These are phyloP conservation scores for Candida khao-thaluensis DNA, from an alignment of 805 yeast genomes.

Conservation along the genomic window DNA sequence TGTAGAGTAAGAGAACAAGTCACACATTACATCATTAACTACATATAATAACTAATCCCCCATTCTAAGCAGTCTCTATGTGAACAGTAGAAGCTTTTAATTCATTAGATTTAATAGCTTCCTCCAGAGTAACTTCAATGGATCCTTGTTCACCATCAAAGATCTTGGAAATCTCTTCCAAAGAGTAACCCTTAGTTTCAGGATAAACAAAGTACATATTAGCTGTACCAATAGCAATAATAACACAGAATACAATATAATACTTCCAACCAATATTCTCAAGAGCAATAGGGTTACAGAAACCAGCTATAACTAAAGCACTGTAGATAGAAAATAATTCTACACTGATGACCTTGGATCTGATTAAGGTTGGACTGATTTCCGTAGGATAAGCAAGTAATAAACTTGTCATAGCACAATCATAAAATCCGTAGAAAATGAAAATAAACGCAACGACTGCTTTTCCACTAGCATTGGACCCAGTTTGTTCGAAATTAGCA, in stretches of 20 bases:
- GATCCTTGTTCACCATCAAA: slow-evolving; percentile 20
- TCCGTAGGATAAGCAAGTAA: slow-evolving; percentile 18
- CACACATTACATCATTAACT: too few relatives aligned
- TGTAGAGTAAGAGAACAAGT: too few relatives aligned
- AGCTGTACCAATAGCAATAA: slow-evolving; percentile 28
- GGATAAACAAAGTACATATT: slow-evolving; percentile 25
- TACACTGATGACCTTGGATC: slow-evolving; percentile 18
- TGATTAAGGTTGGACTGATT: slow-evolving; percentile 14
- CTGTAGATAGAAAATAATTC: slow-evolving; percentile 24
- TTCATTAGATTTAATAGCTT: slow-evolving; percentile 8
- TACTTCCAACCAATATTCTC: slow-evolving; percentile 20
- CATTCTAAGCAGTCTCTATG: slow-evolving; percentile 4
- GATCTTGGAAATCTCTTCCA: slow-evolving; percentile 33
- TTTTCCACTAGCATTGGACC: slow-evolving; percentile 13
- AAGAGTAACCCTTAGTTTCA: slow-evolving; percentile 32
- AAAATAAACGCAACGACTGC: slow-evolving; percentile 19
- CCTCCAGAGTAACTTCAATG: slow-evolving; percentile 10
- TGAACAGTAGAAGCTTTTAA: slow-evolving; percentile 7
- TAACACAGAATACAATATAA: slow-evolving; percentile 26
- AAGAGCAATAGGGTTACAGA: slow-evolving; percentile 20
- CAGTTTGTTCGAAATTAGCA: slow-evolving; percentile 19
- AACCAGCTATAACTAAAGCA: slow-evolving; percentile 16
- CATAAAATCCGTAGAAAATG: slow-evolving; percentile 18
- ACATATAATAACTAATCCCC: slow-evolving; percentile 5
- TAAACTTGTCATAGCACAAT: slow-evolving; percentile 17